phyloP scores from a whole-genome alignment of 345 rosid genomes.

The Acer negundo region DNA sequence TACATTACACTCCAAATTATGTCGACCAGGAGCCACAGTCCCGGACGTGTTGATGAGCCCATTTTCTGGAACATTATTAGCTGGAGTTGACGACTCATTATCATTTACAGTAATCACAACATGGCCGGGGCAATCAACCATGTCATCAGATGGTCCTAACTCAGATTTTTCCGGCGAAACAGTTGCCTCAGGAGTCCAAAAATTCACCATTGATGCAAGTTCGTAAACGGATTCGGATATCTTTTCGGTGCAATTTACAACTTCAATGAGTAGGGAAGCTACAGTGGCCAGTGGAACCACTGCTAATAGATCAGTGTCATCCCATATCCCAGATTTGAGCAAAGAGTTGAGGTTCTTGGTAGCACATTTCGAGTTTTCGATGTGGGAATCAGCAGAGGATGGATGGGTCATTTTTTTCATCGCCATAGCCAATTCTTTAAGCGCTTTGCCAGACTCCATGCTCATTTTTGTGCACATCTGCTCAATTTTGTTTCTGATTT shows the following conservation, averaged over 20 bases:
- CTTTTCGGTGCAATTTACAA: slow-evolving; percentile 47
- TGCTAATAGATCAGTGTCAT: slow-evolving; percentile 43
- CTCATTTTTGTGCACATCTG: slow-evolving; percentile 51
- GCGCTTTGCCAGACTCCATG: slow-evolving; percentile 51
- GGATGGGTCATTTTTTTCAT: slow-evolving; percentile 48
- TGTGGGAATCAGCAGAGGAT: slow-evolving; percentile 38
- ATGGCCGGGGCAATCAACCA: background rate
- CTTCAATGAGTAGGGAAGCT: slow-evolving; percentile 55
- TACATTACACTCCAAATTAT: background rate
- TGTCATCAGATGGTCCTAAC: background rate
- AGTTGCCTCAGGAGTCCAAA: slow-evolving; percentile 33
- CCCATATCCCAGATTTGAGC: slow-evolving; percentile 45
- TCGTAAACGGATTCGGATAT: slow-evolving; percentile 55
- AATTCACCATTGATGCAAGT: slow-evolving; percentile 53
- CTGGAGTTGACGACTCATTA: slow-evolving; percentile 1
- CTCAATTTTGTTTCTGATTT: slow-evolving; percentile 35
- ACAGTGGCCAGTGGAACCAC: slow-evolving; percentile 46
- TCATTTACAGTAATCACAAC: slow-evolving; percentile 14
- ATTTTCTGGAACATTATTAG: background rate
- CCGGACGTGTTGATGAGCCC: slow-evolving; percentile 10
- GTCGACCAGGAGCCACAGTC: background rate
- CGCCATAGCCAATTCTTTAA: slow-evolving; percentile 55
- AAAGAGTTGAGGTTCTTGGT: slow-evolving; percentile 41
- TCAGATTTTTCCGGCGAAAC: slow-evolving; percentile 29
- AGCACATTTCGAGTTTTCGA: slow-evolving; percentile 42